Percentiles rank a stretch among this genome's conserved stretches.
Conservation (phyloP, 2,329 filamentous ascomycete species). For the Xylaria sp. region DNA sequence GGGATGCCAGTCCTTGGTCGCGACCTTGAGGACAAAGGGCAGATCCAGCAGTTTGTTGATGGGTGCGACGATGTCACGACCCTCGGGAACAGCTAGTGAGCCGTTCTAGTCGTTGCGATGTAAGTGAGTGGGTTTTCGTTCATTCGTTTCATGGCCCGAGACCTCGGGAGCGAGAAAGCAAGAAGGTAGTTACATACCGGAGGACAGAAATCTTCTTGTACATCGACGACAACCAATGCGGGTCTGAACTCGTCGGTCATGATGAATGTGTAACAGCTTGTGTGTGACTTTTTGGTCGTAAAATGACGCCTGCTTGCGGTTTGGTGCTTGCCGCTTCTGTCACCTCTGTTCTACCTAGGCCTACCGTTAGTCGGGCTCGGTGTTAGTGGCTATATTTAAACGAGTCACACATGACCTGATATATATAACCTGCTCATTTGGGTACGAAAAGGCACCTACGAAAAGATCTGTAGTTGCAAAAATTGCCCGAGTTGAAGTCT, state of each 20-base stretch:
- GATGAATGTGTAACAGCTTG: not conserved
- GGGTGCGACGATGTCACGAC: constrained; percentile 69
- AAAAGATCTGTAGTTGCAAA: too few relatives aligned
- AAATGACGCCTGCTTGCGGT: not conserved
- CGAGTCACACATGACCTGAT: not conserved
- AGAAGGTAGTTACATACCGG: constrained; percentile 66
- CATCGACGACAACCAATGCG: constrained; percentile 76
- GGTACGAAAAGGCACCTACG: not conserved
- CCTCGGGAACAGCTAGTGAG: constrained; percentile 79
- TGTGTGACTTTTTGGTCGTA: not conserved
- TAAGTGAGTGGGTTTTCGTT: constrained; percentile 28
- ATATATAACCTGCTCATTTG: not conserved
- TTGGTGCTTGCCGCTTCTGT: not conserved
- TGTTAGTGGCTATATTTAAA: not conserved
- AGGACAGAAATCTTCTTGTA: constrained; percentile 95
- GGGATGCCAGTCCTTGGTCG: constrained; percentile 94
- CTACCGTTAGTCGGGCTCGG: not conserved
- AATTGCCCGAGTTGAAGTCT: too few relatives aligned
- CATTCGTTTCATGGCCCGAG: not conserved
- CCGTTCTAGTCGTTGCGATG: constrained; percentile 69
- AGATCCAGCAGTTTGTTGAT: constrained; percentile 79
- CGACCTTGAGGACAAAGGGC: constrained; percentile 75
- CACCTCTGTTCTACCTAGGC: not conserved
- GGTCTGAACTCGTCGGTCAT: constrained; percentile 49
- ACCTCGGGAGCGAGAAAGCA: not conserved